Evolutionary conservation across 1,139 yeast species (phyloP).

Genomic region (Zygosaccharomyces sapae): DNA sequence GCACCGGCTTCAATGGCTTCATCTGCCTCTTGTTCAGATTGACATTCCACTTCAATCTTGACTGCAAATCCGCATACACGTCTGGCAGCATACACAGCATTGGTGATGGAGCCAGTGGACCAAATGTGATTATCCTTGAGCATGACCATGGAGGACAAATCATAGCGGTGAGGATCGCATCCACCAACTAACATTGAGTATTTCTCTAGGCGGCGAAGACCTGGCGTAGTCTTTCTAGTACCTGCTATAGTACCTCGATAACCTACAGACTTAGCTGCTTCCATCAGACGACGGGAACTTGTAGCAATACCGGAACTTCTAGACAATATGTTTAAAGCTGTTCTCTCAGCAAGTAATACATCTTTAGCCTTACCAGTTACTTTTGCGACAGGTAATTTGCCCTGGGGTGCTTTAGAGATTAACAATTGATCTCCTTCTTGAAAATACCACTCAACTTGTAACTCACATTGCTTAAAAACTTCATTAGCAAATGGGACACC

Average conservation of each 20-base stretch:
- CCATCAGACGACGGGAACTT: slow-evolving; percentile 54
- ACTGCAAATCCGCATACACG: slow-evolving; percentile 82
- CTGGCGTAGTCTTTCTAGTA: slow-evolving; percentile 96
- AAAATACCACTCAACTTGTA: slow-evolving; percentile 66
- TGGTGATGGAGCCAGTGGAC: slow-evolving; percentile 86
- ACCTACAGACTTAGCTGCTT: slow-evolving; percentile 65
- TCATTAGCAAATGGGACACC: slow-evolving; percentile 91
- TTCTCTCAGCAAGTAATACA: slow-evolving; percentile 77
- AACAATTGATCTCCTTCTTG: slow-evolving; percentile 63
- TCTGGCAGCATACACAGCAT: slow-evolving; percentile 74
- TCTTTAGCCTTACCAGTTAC: slow-evolving; percentile 78
- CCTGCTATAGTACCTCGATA: slow-evolving; percentile 87
- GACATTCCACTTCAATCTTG: slow-evolving; percentile 90
- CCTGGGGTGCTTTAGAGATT: slow-evolving; percentile 41
- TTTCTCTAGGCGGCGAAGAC: slow-evolving; percentile 79
- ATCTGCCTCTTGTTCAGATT: slow-evolving; percentile 73
- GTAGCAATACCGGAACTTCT: slow-evolving; percentile 89
- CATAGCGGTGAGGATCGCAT: slow-evolving; percentile 88
- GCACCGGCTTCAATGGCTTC: slow-evolving; percentile 96
- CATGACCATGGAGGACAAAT: slow-evolving; percentile 92
- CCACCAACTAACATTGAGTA: slow-evolving; percentile 96
- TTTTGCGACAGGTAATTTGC: slow-evolving; percentile 69
- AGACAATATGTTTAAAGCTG: slow-evolving; percentile 76
- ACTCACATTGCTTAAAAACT: slow-evolving; percentile 70
- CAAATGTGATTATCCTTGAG: slow-evolving; percentile 90